phyloP scores from a whole-genome alignment of 2,329 filamentous ascomycete genomes.

The Penicillium sp. region DNA sequence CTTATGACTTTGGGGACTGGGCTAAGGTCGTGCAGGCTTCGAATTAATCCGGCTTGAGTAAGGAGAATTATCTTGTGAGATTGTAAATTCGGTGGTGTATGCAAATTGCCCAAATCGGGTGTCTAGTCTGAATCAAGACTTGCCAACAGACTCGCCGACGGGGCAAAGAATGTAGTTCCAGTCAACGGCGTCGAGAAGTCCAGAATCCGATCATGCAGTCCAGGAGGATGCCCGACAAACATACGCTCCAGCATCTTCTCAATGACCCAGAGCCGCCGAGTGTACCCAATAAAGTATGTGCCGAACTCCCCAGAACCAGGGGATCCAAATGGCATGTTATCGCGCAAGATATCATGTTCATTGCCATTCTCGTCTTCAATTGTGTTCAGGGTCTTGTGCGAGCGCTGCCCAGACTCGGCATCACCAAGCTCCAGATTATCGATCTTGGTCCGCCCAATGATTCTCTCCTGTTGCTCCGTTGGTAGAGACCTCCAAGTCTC shows the following conservation, averaged over 20 bases:
- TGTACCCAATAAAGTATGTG: constrained; percentile 62
- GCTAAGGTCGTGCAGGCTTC: constrained; percentile 51
- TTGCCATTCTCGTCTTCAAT: constrained; percentile 54
- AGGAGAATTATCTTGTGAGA: neutral
- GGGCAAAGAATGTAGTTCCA: constrained; percentile 58
- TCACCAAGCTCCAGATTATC: constrained; percentile 62
- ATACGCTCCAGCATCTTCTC: constrained; percentile 62
- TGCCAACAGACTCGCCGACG: constrained; percentile 44
- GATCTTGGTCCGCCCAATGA: constrained; percentile 60
- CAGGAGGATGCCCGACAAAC: constrained; percentile 58
- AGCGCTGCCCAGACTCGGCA: constrained; percentile 49
- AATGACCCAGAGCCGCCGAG: constrained; percentile 56
- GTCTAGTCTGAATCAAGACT: constrained; percentile 27
- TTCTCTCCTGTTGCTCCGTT: constrained; percentile 56
- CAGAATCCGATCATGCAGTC: constrained; percentile 58
- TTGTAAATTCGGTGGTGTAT: neutral
- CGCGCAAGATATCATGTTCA: constrained; percentile 58
- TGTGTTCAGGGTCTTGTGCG: constrained; percentile 59
- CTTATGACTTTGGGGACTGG: constrained; percentile 48
- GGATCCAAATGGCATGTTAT: constrained; percentile 64
- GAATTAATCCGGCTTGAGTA: constrained; percentile 22
- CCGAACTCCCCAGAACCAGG: constrained; percentile 56
- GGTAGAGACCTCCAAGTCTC: constrained; percentile 50
- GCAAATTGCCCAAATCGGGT: neutral
- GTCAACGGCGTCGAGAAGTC: constrained; percentile 58